Evolutionary conservation across 805 yeast species (phyloP).

Genomic region (Pichia cabralensis): DNA sequence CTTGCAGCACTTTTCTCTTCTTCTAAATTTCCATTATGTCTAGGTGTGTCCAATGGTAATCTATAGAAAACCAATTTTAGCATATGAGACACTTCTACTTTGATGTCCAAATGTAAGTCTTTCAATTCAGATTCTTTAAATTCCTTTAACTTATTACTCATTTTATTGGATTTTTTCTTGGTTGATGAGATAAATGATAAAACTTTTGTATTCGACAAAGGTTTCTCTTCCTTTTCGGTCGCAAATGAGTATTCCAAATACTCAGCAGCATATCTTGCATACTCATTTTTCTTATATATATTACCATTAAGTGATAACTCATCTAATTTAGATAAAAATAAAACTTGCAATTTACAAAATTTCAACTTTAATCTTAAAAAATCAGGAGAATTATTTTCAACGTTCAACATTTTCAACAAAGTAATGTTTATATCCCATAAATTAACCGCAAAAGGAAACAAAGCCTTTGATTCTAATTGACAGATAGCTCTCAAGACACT

Average conservation of each 20-base stretch:
- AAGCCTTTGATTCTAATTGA: constrained; percentile 17
- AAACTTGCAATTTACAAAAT: constrained; percentile 23
- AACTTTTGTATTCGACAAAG: constrained; percentile 1
- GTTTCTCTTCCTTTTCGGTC: constrained; percentile 1
- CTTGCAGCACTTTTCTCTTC: constrained; percentile 26
- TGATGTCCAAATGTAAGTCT: constrained; percentile 23
- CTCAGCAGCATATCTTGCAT: constrained; percentile 25
- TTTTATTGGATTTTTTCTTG: constrained; percentile 1
- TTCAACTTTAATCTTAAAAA: constrained; percentile 23
- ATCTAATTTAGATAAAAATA: constrained; percentile 18
- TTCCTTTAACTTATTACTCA: constrained; percentile 11
- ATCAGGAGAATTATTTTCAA: constrained; percentile 13
- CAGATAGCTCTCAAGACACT: constrained; percentile 21
- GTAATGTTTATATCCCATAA: constrained; percentile 20
- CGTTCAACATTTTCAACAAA: constrained; percentile 17
- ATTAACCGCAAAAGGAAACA: constrained; percentile 20
- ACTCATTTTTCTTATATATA: constrained; percentile 21
- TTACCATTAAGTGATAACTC: constrained; percentile 24
- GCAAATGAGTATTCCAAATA: constrained; percentile 27
- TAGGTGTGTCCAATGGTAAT: constrained; percentile 51
- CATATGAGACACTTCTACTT: constrained; percentile 47
- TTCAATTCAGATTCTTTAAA: constrained; percentile 17
- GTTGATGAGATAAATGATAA: constrained; percentile 1
- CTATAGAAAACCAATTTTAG: constrained; percentile 44
- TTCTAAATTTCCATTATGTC: constrained; percentile 26